phyloP scores from a whole-genome alignment of 345 rosid genomes.

The Lepidium didymum region DNA sequence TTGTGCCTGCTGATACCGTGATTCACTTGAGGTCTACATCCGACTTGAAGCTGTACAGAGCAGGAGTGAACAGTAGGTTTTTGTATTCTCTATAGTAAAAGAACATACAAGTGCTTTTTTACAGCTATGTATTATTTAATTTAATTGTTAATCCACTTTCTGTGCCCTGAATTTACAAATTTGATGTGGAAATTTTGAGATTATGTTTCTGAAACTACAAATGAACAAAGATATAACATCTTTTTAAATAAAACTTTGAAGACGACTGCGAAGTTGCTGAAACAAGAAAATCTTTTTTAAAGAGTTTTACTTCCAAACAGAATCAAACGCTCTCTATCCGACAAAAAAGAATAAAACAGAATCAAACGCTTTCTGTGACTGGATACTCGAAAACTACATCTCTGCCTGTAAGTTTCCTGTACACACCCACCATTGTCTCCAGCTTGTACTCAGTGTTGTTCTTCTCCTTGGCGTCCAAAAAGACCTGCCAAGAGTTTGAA shows the following conservation, averaged over 20 bases:
- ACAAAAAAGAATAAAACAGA: conserved; percentile 12
- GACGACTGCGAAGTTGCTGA: neutral
- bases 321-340: conserved; percentile 8
- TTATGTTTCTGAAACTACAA: neutral
- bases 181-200: neutral
- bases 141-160: neutral
- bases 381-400: conserved; percentile 91
- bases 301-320: conserved; percentile 1
- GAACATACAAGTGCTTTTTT: neutral
- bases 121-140: neutral
- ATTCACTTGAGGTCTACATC: conserved; percentile 38
- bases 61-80: conserved; percentile 71
- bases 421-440: conserved; percentile 65
- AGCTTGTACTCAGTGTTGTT: conserved; percentile 81
- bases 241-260: neutral
- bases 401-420: conserved; percentile 79
- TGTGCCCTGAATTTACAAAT: neutral
- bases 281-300: neutral
- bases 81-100: conserved; percentile 33
- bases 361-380: conserved; percentile 38
- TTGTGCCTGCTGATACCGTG: conserved; percentile 65
- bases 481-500: conserved; percentile 32
- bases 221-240: neutral
- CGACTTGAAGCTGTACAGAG: conserved; percentile 69
- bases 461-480: conserved; percentile 68